Conservation (phyloP, 257 asterid genomes). For the Solanum corneliomulleri region DNA sequence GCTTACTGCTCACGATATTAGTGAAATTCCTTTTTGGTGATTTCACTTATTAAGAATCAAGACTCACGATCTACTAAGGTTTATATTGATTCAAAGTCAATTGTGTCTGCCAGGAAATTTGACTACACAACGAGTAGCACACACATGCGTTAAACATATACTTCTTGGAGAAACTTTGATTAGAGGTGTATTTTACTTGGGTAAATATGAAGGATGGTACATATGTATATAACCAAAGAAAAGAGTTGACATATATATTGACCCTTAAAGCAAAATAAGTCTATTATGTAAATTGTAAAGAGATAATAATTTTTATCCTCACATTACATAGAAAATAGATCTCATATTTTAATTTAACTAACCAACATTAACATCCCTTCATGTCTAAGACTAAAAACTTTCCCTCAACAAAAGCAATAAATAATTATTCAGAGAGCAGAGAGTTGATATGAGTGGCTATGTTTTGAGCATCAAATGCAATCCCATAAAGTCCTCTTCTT, state of each 20-base stretch:
- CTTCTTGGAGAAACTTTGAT: too few species aligned
- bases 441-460: slow-evolving; percentile 48
- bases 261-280: not conserved
- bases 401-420: not conserved
- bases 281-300: not conserved
- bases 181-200: not conserved
- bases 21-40: not conserved
- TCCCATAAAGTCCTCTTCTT: slow-evolving; percentile 48
- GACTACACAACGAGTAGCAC: not conserved
- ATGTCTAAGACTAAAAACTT: not conserved
- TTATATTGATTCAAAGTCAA: too few species aligned
- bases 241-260: not conserved
- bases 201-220: not conserved
- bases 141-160: not conserved
- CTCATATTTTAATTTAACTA: not conserved
- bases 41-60: not conserved
- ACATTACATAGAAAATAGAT: not conserved
- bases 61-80: not conserved
- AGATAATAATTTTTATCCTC: not conserved
- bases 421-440: not conserved
- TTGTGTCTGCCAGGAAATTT: too few species aligned
- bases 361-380: not conserved
- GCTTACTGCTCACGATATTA: not conserved
- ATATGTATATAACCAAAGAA: not conserved
- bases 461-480: slow-evolving; percentile 46